Conservation (phyloP, 176 grass and related monocot genomes). For the Saccharum spontaneum region DNA sequence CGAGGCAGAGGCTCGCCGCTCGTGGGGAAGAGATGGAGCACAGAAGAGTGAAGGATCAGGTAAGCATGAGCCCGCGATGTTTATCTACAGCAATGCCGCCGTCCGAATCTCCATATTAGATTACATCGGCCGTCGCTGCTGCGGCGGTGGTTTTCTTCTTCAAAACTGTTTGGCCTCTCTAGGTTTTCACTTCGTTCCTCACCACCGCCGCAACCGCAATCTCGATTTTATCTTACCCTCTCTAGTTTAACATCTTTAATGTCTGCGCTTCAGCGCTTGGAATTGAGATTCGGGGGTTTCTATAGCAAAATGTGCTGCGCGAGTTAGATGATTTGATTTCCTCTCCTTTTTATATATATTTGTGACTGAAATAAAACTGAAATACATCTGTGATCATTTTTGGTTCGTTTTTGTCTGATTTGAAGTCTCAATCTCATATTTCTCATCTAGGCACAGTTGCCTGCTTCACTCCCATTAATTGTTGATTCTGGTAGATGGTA, state of each 20-base stretch:
- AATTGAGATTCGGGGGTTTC: background rate
- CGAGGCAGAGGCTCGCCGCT: background rate
- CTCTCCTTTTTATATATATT: background rate
- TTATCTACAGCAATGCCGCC: background rate
- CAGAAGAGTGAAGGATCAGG: conserved; percentile 64
- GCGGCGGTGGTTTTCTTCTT: background rate
- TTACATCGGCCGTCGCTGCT: conserved; percentile 22
- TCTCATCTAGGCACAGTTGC: background rate
- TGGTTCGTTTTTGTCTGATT: background rate
- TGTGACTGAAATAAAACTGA: background rate
- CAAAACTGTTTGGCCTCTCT: background rate
- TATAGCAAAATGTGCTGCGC: background rate
- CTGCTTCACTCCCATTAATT: background rate
- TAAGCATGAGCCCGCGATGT: conserved; percentile 1
- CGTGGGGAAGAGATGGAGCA: conserved; percentile 51
- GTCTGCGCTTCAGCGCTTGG: background rate
- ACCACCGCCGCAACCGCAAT: background rate
- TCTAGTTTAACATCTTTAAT: background rate
- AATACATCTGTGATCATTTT: conserved; percentile 4
- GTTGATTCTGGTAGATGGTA: conserved; percentile 13
- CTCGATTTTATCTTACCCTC: background rate
- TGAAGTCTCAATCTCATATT: background rate
- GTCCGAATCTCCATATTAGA: background rate
- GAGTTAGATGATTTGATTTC: background rate
- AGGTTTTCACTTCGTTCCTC: background rate